Percentiles rank a stretch among this genome's conserved stretches.
These are phyloP conservation scores for Neonothopanus nambi DNA, from an alignment of 1,284 basidiomycete species.

Conservation along the genomic window DNA sequence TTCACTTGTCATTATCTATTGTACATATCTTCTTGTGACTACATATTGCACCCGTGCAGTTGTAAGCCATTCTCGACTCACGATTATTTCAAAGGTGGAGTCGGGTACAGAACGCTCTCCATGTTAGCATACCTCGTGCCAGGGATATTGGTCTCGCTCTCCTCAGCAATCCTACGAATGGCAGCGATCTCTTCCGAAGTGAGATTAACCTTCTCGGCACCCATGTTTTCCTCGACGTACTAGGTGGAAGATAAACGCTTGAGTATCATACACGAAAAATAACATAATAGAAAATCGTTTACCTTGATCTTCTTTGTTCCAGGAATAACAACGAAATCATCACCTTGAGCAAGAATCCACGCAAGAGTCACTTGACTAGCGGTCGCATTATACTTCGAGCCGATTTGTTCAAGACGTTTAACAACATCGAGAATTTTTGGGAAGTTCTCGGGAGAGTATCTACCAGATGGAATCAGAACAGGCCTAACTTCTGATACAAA, in stretches of 20 bases:
- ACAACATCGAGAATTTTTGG: slow-evolving; percentile 42
- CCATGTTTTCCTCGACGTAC: slow-evolving; percentile 24
- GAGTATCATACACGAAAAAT: background rate
- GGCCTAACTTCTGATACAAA: background rate
- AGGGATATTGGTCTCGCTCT: slow-evolving; percentile 15
- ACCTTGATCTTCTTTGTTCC: slow-evolving; percentile 31
- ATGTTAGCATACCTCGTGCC: slow-evolving; percentile 15
- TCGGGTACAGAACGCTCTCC: slow-evolving; percentile 2
- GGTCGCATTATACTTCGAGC: slow-evolving; percentile 34
- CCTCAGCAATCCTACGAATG: slow-evolving; percentile 19
- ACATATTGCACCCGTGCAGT: too few relatives aligned
- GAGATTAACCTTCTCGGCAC: slow-evolving; percentile 14
- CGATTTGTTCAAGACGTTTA: slow-evolving; percentile 35
- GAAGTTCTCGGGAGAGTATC: slow-evolving; percentile 39
- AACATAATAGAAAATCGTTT: background rate
- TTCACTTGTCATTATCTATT: too few relatives aligned
- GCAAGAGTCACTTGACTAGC: slow-evolving; percentile 46
- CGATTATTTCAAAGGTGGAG: slow-evolving; percentile 8
- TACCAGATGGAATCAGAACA: slow-evolving; percentile 2
- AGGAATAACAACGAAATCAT: slow-evolving; percentile 43
- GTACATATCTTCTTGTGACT: too few relatives aligned
- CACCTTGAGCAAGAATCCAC: slow-evolving; percentile 44
- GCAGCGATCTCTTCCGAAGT: slow-evolving; percentile 16
- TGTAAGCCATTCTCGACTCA: too few relatives aligned
- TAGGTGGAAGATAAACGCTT: background rate